Evolutionary conservation across 2,329 filamentous ascomycete genomes (phyloP), one percentile per base, ranked within the genome.

Genomic region (Cladosporium oxysporum): DNA sequence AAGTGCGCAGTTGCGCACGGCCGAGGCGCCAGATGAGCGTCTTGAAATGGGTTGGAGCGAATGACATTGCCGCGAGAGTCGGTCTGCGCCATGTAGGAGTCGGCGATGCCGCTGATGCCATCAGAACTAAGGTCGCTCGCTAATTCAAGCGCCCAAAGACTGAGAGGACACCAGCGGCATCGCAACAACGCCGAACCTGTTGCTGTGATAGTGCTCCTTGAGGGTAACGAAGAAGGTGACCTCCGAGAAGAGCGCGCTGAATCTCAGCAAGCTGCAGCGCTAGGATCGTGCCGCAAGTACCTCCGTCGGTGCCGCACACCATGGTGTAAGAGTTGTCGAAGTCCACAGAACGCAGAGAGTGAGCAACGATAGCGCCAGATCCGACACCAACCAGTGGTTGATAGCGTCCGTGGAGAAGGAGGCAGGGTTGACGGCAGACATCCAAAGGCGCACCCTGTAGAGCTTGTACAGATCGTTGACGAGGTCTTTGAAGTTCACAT

Each of bases 401-500:
- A 74, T 72, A 11, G 76, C 74, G 33, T 75, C 72, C 28, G 76
- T 73, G 5, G 76, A 75, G 77, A 98, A 97, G 0, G 94, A 97
- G 5, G 94, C 95, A 10, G 95, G 95, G 76, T 98, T 99, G 79
- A 99, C 96, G 3, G 95, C 95, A 5, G 94, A 98, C 92, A 99
- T 97, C 95, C 95, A 99, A 74, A 99, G 98, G 72, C 95, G 88
- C 26, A 97, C 94, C 80, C 98, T 98, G 86, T 98, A 88, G 26
- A 97, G 94, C 80, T 98, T 98, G 86, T 98, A 99, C 12, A 99
- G 84, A 76, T 99, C 95, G 0, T 93, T 97, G 62, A 99, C 95
- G n/a, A 99, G 87, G 2, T 92, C 92, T 77, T 99, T 99, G 85
- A 99, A 99, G 81, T 98, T 98, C 83, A 99, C 97, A 77, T 99